Percentiles rank a stretch among this genome's conserved stretches.
Conservation (phyloP, 2,329 filamentous ascomycete genomes). For the Cytospora paraplurivora region DNA sequence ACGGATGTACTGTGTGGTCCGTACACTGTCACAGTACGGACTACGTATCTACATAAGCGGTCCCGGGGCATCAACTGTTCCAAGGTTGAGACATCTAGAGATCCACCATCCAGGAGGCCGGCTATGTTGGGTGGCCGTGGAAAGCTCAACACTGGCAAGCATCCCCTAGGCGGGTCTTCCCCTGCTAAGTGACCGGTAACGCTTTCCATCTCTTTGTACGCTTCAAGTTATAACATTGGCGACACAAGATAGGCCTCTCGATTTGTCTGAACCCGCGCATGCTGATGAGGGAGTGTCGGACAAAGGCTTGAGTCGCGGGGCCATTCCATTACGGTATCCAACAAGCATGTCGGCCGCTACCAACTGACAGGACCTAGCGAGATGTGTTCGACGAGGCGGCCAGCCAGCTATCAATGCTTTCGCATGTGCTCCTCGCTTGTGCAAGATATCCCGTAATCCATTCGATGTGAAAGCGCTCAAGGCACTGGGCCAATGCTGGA, state of each 20-base stretch:
- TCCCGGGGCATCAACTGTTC: neutral
- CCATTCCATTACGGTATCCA: neutral
- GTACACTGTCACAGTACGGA: neutral
- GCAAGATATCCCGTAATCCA: neutral
- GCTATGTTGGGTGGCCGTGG: neutral
- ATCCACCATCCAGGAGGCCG: neutral
- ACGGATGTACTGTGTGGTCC: neutral
- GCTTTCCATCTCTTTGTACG: neutral
- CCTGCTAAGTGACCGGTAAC: neutral
- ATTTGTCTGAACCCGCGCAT: constrained; percentile 11
- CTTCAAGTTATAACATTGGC: constrained; percentile 7
- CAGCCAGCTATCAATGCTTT: neutral
- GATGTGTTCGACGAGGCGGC: neutral
- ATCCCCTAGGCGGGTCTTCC: neutral
- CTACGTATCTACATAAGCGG: neutral
- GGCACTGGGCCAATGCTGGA: neutral
- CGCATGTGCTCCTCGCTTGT: neutral
- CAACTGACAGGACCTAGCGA: neutral
- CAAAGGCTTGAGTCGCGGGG: constrained; percentile 16
- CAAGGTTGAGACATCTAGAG: neutral
- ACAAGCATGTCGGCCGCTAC: neutral
- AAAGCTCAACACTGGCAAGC: neutral
- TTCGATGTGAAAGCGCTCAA: neutral
- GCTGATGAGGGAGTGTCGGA: constrained; percentile 11
- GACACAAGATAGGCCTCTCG: constrained; percentile 12